Base-by-base conservation (phyloP, 371 early-diverging fungal genomes). In the Mortierella sp. region DNA sequence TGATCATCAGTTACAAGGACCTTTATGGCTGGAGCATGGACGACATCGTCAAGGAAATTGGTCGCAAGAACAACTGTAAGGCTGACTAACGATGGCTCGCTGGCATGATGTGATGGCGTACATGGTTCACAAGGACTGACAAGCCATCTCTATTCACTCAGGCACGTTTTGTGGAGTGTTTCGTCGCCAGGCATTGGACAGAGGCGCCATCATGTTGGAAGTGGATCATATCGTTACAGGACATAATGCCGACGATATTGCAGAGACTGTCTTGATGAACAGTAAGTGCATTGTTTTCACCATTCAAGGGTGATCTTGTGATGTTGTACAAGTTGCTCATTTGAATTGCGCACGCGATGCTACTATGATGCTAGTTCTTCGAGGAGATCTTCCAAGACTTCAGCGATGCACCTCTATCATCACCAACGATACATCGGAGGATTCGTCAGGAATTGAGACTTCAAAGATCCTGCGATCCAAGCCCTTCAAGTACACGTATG, bases 211-310 rank as follows among this genome's bases (percentile, higher is more conserved):
- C 53, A 85, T 94, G 88, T 84, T 98, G 41, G 88, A 90, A 19
- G 96, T 95, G 0, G 91, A 97, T 72, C 98, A 96, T 77, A 97
- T 99, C 71, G 97, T 98, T 7, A 99, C 99, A 0, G 99, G 99
- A 6, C 99, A 99, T 71, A 99, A 99, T 86, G 99, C 99, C 2
- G 99, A 99, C 82, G 99, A 99, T 85, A 95, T 99, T 63, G 99
- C 99, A 19, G 99, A 99, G 81, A 99, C 99, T 1, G 94, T 99
- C 5, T 81, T 99, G 59, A 96, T 99, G 97, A 99, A 99, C 86
- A 89, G 95, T 95, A 85, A 63, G 90, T 16, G 9, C 24, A 3
- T 0, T 19, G 21, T 5, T 3, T 28, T 31, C 37, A 21, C 34
- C 31, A 0, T n/a, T 34, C 19, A 28, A 37, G 22, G n/a, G n/a